phyloP scores from a whole-genome alignment of 306 rosid species.

The Cucumis melo region DNA sequence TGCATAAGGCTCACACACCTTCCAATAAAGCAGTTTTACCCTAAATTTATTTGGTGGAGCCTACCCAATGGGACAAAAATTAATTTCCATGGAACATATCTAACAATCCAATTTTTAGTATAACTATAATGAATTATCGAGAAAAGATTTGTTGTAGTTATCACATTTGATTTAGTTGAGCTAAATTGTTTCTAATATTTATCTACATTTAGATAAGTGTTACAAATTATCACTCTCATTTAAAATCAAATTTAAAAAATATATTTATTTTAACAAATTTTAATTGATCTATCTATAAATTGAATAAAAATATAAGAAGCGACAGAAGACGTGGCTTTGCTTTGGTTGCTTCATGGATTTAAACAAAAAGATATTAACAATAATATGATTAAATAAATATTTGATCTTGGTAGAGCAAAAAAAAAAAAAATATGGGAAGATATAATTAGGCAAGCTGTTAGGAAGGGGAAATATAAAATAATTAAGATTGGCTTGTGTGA shows the following conservation, averaged over 20 bases:
- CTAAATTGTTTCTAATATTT: too few species aligned
- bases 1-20: not conserved
- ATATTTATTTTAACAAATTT: too few species aligned
- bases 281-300: not conserved
- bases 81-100: too few species aligned
- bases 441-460: not conserved
- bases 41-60: not conserved
- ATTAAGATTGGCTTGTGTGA: not conserved
- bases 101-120: too few species aligned
- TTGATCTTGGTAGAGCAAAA: not conserved
- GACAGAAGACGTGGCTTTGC: not conserved
- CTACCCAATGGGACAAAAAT: not conserved
- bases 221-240: too few species aligned
- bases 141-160: too few species aligned
- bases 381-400: not conserved
- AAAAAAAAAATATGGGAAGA: not conserved
- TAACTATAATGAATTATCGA: too few species aligned
- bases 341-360: not conserved
- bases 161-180: too few species aligned
- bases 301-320: not conserved
- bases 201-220: too few species aligned
- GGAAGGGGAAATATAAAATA: not conserved
- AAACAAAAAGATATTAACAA: not conserved
- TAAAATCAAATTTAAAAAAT: too few species aligned
- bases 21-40: not conserved